Percentiles rank a stretch among this genome's conserved stretches.
Evolutionary conservation across 2,329 filamentous ascomycete genomes (phyloP).

Genomic region (Fusarium caatingaense): DNA sequence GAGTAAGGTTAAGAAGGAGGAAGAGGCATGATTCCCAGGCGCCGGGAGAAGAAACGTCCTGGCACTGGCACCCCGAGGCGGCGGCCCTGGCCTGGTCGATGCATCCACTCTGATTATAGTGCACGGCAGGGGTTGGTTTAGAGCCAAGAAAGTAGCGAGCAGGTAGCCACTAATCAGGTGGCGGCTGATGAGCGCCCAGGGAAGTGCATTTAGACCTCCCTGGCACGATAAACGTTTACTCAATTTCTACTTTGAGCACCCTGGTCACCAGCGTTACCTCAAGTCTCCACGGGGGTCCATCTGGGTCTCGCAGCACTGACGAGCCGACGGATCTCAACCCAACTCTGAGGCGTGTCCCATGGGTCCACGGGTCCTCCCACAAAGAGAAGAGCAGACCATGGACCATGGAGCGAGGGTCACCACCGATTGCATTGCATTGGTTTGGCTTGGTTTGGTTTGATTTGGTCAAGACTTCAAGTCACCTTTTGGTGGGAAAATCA

Average conservation of each 20-base stretch:
- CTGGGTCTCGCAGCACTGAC: slow-evolving; percentile 55
- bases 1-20: slow-evolving; percentile 51
- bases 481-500: slow-evolving; percentile 23
- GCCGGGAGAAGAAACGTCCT: slow-evolving; percentile 55
- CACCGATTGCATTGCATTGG: slow-evolving; percentile 18
- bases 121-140: slow-evolving; percentile 53
- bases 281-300: slow-evolving; percentile 53
- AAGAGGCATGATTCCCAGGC: slow-evolving; percentile 51
- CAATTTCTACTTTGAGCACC: slow-evolving; percentile 50
- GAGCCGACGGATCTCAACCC: slow-evolving; percentile 54
- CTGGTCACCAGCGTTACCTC: slow-evolving; percentile 50
- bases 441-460: not conserved
- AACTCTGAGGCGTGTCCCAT: slow-evolving; percentile 51
- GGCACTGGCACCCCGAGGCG: slow-evolving; percentile 53
- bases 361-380: slow-evolving; percentile 46
- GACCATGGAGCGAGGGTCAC: slow-evolving; percentile 23
- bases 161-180: slow-evolving; percentile 44
- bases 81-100: slow-evolving; percentile 52
- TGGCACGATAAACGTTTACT: slow-evolving; percentile 40
- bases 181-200: slow-evolving; percentile 14
- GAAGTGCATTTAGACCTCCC: not conserved
- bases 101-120: slow-evolving; percentile 49
- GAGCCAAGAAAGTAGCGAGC: slow-evolving; percentile 34
- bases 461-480: slow-evolving; percentile 13
- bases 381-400: slow-evolving; percentile 35